Evolutionary conservation across 1,284 basidiomycete species (phyloP), one percentile per base, ranked within the genome.

Genomic region (Sporisorium reilianum): DNA sequence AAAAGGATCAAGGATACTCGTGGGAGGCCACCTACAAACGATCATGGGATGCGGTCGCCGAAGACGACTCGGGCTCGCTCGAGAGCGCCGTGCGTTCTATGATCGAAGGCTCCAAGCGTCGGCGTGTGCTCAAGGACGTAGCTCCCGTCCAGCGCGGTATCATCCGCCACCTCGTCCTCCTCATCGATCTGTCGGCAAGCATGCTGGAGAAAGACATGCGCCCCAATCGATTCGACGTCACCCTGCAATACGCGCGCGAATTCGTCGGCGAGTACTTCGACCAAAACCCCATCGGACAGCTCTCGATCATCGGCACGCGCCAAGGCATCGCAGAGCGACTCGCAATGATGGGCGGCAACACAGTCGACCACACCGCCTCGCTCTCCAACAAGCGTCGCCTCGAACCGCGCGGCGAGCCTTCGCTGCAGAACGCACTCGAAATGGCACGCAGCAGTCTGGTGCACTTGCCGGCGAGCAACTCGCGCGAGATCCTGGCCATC

Each of bases 201-300:
- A 99, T 99, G 95, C 88, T 90, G 84, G 96, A 98, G 85, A 91
- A 94, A 42, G 96, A 99, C 86, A 93, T 97, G 90, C 89, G 96
- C 12, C 94, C 95, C 3, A 95, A 92, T 20, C 89, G 96, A 18
- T 79, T 79, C 58, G 78, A 97, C 80, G 86, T 98, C 44, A 92
- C 91, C 71, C 86, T 99, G 41, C 91, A 94, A 80, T 96, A 95
- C 82, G 79, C 79, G 3, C 67, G 76, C 59, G 92, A 94, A 73
- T 99, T 99, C 78, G 89, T 98, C 23, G 88, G 89, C 9, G 96
- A 99, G 84, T 99, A 96, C 93, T 99, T 98, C 85, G 97, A 99
- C 86, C 97, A 99, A 86, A 99, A 99, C 81, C 96, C 96, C 0
- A 89, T 99, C 20, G 95, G 96, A n/a, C 96, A 99, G 85, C 65